Evolutionary conservation across 805 yeast species (phyloP).

Genomic region (Blastobotrys terrestris): DNA sequence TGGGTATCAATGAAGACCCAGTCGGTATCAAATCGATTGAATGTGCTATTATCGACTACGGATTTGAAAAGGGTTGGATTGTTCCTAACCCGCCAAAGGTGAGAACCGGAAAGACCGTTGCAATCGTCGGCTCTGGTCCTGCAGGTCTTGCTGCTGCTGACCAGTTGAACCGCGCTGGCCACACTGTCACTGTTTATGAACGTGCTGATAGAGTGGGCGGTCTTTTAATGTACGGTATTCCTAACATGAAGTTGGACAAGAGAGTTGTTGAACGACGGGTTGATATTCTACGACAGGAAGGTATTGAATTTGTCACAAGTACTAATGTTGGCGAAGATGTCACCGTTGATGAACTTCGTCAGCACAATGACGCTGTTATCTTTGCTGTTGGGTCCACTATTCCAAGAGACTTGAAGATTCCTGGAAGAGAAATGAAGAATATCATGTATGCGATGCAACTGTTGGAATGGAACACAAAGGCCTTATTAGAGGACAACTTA

Average conservation of each 20-base stretch:
- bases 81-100: constrained; percentile 68
- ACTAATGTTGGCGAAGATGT: constrained; percentile 83
- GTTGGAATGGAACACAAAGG: constrained; percentile 82
- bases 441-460: constrained; percentile 94
- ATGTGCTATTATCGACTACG: constrained; percentile 93
- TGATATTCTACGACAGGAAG: constrained; percentile 85
- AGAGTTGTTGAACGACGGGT: constrained; percentile 87
- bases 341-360: constrained; percentile 60
- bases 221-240: constrained; percentile 96
- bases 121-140: constrained; percentile 94
- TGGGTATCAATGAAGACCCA: constrained; percentile 90
- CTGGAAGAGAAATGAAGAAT: constrained; percentile 86
- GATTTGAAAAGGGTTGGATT: constrained; percentile 96
- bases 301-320: constrained; percentile 69
- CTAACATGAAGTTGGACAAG: constrained; percentile 97
- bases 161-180: constrained; percentile 95
- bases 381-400: constrained; percentile 93
- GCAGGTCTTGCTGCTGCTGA: constrained; percentile 96
- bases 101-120: constrained; percentile 82
- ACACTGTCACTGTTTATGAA: constrained; percentile 83
- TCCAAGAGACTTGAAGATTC: constrained; percentile 90
- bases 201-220: constrained; percentile 97
- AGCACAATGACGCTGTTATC: constrained; percentile 72
- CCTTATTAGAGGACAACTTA: constrained; percentile 73
- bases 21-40: constrained; percentile 96